Evolutionary conservation across 257 asterid genomes (phyloP).

Genomic region (Salvia rosmarinus): DNA sequence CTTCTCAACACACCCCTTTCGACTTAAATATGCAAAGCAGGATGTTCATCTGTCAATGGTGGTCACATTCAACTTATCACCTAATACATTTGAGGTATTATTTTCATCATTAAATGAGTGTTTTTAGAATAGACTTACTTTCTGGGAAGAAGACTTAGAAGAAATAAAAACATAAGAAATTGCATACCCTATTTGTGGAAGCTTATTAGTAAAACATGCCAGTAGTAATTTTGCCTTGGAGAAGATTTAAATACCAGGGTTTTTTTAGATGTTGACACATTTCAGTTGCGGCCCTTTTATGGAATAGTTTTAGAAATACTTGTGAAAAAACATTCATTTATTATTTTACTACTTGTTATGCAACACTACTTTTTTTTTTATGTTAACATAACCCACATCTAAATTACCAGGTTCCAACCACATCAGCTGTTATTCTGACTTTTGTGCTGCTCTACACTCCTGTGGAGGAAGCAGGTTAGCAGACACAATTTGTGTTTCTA

Average conservation of each 20-base stretch:
- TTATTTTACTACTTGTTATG: background rate
- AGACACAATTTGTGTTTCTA: constrained; percentile 10
- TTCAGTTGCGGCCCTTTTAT: background rate
- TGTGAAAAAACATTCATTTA: constrained; percentile 9
- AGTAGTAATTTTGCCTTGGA: constrained; percentile 1
- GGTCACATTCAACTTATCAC: constrained; percentile 81
- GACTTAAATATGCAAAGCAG: constrained; percentile 87
- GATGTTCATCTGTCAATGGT: constrained; percentile 82
- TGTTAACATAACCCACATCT: constrained; percentile 31
- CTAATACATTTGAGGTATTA: constrained; percentile 60
- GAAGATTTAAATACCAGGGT: constrained; percentile 11
- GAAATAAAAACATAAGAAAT: constrained; percentile 8
- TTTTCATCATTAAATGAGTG: constrained; percentile 12
- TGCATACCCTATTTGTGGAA: background rate
- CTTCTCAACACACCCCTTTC: constrained; percentile 86
- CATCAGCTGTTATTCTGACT: constrained; percentile 77
- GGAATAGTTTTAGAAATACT: constrained; percentile 16
- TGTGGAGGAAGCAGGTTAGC: constrained; percentile 64
- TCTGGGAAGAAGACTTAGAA: background rate
- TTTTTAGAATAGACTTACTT: background rate
- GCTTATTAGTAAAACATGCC: constrained; percentile 13
- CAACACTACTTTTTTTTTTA: background rate
- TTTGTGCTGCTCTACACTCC: constrained; percentile 81
- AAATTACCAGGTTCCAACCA: constrained; percentile 56
- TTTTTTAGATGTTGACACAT: constrained; percentile 6